Conservation (phyloP, 1,284 basidiomycete species). For the Pseudozyma sp. region DNA sequence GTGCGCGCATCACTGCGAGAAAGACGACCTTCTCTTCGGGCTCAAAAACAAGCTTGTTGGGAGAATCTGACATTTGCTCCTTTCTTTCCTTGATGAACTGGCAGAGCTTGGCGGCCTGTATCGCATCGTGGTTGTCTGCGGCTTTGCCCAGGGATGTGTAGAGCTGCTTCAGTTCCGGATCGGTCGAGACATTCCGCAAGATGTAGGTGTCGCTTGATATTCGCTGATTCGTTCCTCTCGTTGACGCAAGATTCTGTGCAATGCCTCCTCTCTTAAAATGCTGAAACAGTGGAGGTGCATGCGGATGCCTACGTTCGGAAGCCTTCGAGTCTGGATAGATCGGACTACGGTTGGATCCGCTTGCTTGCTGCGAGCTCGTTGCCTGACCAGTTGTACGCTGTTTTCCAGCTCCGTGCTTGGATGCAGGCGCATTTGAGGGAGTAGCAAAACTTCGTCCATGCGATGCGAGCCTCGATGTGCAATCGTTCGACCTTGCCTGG, state of each 20-base stretch:
- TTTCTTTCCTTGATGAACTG: conserved; percentile 38
- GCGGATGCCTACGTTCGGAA: conserved; percentile 26
- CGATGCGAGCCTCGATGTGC: neutral
- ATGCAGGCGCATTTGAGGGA: neutral
- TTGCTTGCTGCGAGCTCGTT: neutral
- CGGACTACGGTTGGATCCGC: neutral
- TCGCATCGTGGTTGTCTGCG: conserved; percentile 28
- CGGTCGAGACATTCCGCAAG: conserved; percentile 34
- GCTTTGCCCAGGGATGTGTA: conserved; percentile 29
- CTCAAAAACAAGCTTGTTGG: conserved; percentile 14
- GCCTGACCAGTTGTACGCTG: neutral
- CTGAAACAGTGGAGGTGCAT: conserved; percentile 37
- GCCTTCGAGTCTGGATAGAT: conserved; percentile 47
- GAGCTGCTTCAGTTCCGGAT: conserved; percentile 39
- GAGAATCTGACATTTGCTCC: conserved; percentile 4
- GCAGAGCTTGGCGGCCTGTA: conserved; percentile 22
- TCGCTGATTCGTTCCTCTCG: conserved; percentile 3
- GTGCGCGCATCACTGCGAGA: conserved; percentile 30
- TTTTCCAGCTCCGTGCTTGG: neutral
- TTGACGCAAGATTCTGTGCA: neutral
- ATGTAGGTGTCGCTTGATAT: conserved; percentile 21
- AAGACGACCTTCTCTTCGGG: conserved; percentile 36
- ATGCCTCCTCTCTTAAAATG: conserved; percentile 16
- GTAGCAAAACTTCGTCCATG: neutral
- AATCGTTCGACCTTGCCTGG: neutral